Evolutionary conservation across 192 early-diverging fungal species (phyloP), one percentile per base, ranked within the genome.

Genomic region (Backusella parvicylindrica): DNA sequence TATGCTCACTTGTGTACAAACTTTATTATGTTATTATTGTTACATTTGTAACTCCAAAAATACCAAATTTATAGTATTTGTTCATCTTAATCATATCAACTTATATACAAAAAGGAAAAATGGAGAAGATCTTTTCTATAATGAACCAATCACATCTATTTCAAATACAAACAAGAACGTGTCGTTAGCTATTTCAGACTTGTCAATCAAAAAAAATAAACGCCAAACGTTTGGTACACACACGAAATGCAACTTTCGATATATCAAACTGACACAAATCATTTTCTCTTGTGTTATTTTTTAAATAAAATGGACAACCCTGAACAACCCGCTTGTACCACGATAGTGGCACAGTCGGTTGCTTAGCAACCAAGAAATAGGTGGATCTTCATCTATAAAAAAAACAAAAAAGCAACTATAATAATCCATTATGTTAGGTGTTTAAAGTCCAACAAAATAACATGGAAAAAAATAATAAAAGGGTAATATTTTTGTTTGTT

Each of bases 181-280:
- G 41, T 4, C 16, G 50, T 56, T 56, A 23, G 49, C 8, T 23
- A 23, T 56, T 56, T 56, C 2, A 23, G 50, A 43, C 41, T 43
- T 56, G 50, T 56, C 50, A 56, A 56, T 56, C 50, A 56, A 56
- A 56, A 56, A n/a, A 56, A 60, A 60, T 12, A 60, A 21, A 60
- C 53, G 53, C 53, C 53, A 60, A 60, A 60, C 53, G 53, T 13
- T 28, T 21, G 53, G 26, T 13, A 60, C 53, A 56, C 21, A 50
- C 23, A 60, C 50, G 8, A 28, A 60, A 60, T 60, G 53, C 53
- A 28, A 2, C 15, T 28, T 60, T 60, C n/a, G n/a, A n/a, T 18
- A 28, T 60, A 26, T 26, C 23, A 60, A 60, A 60, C 9, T 60
- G 53, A 28, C 53, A 28, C 53, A 60, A 56, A 28, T 28, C 28